Evolutionary conservation across 768 basidiomycete species (phyloP).

Genomic region (Lentinus brumalis): DNA sequence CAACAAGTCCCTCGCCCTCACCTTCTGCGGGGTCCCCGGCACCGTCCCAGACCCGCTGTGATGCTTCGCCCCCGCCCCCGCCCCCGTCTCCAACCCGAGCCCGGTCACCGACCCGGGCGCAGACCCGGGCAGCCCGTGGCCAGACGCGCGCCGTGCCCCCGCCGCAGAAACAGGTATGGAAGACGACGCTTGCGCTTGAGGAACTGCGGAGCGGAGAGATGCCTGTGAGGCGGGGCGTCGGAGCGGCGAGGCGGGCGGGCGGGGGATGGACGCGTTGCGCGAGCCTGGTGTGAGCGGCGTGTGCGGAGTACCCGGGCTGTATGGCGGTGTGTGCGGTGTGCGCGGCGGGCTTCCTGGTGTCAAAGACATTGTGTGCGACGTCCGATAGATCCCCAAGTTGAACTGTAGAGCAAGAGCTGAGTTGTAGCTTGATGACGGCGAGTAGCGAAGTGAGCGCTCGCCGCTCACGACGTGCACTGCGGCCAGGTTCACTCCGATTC

Average conservation of each 20-base stretch:
- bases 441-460: neutral
- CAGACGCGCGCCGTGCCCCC: neutral
- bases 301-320: slow-evolving; percentile 11
- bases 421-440: no score
- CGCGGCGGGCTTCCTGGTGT: slow-evolving; percentile 16
- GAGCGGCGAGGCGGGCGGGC: slow-evolving; percentile 44
- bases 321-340: slow-evolving; percentile 20
- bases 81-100: slow-evolving; percentile 1
- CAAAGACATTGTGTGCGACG: slow-evolving; percentile 1
- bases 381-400: no score
- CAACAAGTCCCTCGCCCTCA: slow-evolving; percentile 70
- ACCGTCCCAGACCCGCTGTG: neutral
- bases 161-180: neutral
- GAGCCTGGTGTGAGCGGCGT: slow-evolving; percentile 13
- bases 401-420: no score
- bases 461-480: no score
- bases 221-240: slow-evolving; percentile 45
- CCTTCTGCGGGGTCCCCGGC: slow-evolving; percentile 25
- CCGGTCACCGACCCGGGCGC: neutral
- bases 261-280: slow-evolving; percentile 26
- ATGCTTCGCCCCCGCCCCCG: neutral
- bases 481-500: no score
- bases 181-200: neutral
- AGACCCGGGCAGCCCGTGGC: slow-evolving; percentile 2
- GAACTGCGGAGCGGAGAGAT: slow-evolving; percentile 20